phyloP scores from a whole-genome alignment of 2,329 filamentous ascomycete genomes.

The Neonectria ditissima region DNA sequence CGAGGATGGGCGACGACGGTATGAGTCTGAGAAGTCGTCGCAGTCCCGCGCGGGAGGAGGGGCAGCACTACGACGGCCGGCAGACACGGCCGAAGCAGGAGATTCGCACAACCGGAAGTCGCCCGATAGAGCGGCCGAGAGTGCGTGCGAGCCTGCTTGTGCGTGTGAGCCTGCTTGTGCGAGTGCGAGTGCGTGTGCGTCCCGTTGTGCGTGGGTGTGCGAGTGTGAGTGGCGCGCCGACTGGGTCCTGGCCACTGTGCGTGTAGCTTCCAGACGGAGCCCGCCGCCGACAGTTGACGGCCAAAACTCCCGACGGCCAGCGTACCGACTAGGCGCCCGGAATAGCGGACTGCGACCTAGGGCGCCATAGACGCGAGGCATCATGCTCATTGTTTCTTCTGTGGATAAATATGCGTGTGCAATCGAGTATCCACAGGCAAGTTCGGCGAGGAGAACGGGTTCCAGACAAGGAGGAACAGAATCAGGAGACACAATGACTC shows the following conservation, averaged over 20 bases:
- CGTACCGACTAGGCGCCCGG: slow-evolving; percentile 10
- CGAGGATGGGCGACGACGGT: slow-evolving; percentile 29
- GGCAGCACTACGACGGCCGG: slow-evolving; percentile 39
- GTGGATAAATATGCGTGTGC: neutral
- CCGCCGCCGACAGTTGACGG: slow-evolving; percentile 9
- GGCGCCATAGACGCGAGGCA: slow-evolving; percentile 20
- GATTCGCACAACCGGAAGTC: slow-evolving; percentile 38
- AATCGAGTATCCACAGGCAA: neutral
- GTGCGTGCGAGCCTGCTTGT: slow-evolving; percentile 21
- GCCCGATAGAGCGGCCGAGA: slow-evolving; percentile 35
- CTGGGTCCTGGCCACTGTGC: slow-evolving; percentile 39
- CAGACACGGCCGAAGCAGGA: slow-evolving; percentile 37
- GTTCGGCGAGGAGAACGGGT: neutral
- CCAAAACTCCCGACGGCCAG: slow-evolving; percentile 20
- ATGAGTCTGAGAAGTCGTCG: slow-evolving; percentile 26
- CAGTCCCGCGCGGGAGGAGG: slow-evolving; percentile 37
- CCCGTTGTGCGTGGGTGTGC: slow-evolving; percentile 5
- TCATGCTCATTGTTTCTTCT: neutral
- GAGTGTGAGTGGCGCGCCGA: slow-evolving; percentile 24
- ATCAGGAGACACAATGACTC: slow-evolving; percentile 4
- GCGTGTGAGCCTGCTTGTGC: slow-evolving; percentile 32
- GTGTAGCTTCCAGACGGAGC: slow-evolving; percentile 33
- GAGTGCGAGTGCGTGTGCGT: slow-evolving; percentile 25
- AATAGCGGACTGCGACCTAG: neutral
- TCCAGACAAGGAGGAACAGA: neutral